A percentile compares a stretch with the other conserved stretches of the same genome.
phyloP scores from a whole-genome alignment of 441 rosid genomes.

The Geranium incanum region DNA sequence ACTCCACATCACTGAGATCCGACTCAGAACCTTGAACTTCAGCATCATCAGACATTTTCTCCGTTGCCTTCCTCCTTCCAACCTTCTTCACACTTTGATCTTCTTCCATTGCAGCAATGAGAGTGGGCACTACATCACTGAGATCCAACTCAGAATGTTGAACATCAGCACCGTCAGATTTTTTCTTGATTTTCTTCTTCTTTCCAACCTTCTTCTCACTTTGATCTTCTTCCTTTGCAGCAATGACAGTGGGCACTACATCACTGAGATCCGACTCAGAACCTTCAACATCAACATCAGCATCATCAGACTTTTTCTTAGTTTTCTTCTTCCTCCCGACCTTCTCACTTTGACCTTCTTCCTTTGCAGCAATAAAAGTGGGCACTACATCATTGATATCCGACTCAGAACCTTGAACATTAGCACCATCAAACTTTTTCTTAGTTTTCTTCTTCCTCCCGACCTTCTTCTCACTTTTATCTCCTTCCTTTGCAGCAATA shows the following conservation, averaged over 20 bases:
- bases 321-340: slow-evolving; percentile 32
- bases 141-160: neutral
- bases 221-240: neutral
- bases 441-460: slow-evolving; percentile 29
- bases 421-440: too few relatives aligned
- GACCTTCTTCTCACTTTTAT: slow-evolving; percentile 43
- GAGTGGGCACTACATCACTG: neutral
- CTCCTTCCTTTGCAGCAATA: slow-evolving; percentile 37
- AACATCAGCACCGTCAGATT: neutral
- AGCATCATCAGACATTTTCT: neutral
- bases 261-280: neutral
- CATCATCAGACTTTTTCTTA: neutral
- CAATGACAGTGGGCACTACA: neutral
- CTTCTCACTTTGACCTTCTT: slow-evolving; percentile 50
- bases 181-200: neutral
- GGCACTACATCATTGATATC: too few relatives aligned
- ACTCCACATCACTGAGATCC: neutral
- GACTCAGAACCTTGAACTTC: neutral
- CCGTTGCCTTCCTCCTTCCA: neutral
- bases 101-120: neutral
- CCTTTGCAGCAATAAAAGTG: slow-evolving; percentile 22
- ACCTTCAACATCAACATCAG: neutral
- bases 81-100: neutral
- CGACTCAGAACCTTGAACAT: too few relatives aligned
- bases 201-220: neutral